Evolutionary conservation across 192 early-diverging fungal species (phyloP), one percentile per base, ranked within the genome.

Genomic region (Martensiomyces pterosporus): DNA sequence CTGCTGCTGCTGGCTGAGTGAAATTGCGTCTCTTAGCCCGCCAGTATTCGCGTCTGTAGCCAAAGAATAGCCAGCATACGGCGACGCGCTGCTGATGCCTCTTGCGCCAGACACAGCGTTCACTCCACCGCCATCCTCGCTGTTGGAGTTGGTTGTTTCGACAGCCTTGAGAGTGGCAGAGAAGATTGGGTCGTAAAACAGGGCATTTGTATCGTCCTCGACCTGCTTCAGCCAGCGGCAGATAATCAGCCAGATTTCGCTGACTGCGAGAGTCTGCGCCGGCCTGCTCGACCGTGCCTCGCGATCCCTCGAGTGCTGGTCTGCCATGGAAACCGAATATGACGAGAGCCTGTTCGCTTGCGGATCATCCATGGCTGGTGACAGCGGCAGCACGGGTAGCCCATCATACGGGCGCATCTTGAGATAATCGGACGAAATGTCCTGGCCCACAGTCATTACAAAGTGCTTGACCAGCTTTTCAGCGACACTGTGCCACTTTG

Each of bases 381-480:
- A 32, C 6, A 8, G 29, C 29, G 12, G 12, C n/a, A n/a, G n/a
- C n/a, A n/a, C n/a, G n/a, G n/a, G n/a, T n/a, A n/a, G n/a, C n/a
- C n/a, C n/a, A n/a, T 42, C 54, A 24, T 61, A 62, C 15, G 59
- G 55, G 5, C 54, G 41, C 24, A 70, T 35, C 6, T 29, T 9
- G 5, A 64, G 52, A 26, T 70, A 70, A 23, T 70, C 67, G 1
- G 56, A 33, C 17, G 68, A 64, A 13, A 72, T 72, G 18, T 72
- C 68, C 35, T 55, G 60, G 4, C 68, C 68, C 0, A 72, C 68
- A 10, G 68, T 72, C 61, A 72, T 64, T 12, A 72, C 61, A 57
- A 72, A 72, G 29, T 64, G 57, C 32, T 29, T 45, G 2, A 72
- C 68, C 26, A 72, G 52, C 2, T 37, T 33, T 18, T 64, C 60